Conservation (phyloP, 225 moss, liverwort and hornwort genomes). For the Antitrichia curtipendula region DNA sequence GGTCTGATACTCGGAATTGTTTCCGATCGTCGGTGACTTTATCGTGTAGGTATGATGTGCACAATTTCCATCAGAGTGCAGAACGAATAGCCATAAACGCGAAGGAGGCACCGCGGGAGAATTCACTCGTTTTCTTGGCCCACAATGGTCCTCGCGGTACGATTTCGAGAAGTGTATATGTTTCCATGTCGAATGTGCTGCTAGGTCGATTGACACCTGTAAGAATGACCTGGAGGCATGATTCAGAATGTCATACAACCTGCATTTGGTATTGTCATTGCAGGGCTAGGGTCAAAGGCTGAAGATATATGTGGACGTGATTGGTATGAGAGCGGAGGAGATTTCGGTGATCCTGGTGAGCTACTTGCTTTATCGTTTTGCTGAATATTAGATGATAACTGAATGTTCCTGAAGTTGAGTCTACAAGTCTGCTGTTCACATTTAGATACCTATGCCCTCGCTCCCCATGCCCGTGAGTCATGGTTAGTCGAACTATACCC, state of each 20-base stretch:
- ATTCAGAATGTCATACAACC: background rate
- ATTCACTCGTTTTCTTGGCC: slow-evolving; percentile 63
- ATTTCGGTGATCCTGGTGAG: slow-evolving; percentile 88
- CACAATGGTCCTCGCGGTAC: slow-evolving; percentile 86
- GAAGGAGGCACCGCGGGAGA: slow-evolving; percentile 53
- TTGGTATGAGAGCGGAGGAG: slow-evolving; percentile 53
- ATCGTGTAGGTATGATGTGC: slow-evolving; percentile 49
- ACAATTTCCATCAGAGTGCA: slow-evolving; percentile 52
- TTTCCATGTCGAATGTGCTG: background rate
- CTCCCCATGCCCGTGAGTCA: background rate
- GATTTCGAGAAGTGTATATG: background rate
- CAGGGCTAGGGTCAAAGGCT: slow-evolving; percentile 66
- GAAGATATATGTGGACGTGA: slow-evolving; percentile 88
- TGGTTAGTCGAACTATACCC: background rate
- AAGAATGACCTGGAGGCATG: background rate
- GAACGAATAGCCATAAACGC: slow-evolving; percentile 44
- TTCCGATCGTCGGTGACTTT: background rate
- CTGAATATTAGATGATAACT: background rate
- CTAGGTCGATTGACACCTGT: background rate
- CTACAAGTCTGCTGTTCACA: background rate
- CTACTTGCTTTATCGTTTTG: background rate
- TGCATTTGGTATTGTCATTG: background rate
- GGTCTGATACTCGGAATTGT: background rate
- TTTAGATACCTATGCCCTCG: background rate
- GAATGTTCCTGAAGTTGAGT: background rate